Conservation (phyloP, 306 rosid species). For the Heteromeles arbutifolia region DNA sequence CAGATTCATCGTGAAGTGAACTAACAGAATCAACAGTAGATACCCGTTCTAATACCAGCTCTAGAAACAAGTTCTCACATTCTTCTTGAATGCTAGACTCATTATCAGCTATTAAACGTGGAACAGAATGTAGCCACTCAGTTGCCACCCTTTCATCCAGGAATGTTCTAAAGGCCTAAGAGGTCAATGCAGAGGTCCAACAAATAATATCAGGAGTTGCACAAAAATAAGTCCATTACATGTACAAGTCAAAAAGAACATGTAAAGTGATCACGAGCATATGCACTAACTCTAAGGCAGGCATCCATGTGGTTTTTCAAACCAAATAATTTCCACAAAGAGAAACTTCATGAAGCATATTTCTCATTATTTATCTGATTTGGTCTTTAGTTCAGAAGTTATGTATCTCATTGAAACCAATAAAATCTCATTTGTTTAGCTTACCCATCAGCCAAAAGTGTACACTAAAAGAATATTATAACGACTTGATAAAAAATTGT, state of each 20-base stretch:
- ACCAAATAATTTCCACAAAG: background rate
- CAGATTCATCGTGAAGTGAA: conserved; percentile 24
- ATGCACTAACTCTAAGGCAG: background rate
- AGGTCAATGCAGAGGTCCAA: conserved; percentile 1
- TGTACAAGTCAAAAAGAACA: background rate
- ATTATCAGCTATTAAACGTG: conserved; percentile 67
- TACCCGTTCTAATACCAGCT: conserved; percentile 75
- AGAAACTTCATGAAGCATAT: background rate
- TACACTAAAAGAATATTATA: background rate
- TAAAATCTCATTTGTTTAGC: background rate
- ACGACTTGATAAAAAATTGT: background rate
- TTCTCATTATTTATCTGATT: background rate
- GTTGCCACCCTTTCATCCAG: conserved; percentile 55
- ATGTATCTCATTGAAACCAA: background rate
- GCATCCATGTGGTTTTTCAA: background rate
- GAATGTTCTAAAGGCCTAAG: conserved; percentile 71
- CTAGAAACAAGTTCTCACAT: conserved; percentile 76
- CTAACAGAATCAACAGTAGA: conserved; percentile 35
- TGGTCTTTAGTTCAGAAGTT: background rate
- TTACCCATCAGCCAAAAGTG: background rate
- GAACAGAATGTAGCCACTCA: conserved; percentile 93
- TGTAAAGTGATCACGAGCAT: background rate
- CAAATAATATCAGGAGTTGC: conserved; percentile 10
- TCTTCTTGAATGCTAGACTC: conserved; percentile 96
- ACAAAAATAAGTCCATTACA: background rate